Conservation (phyloP, 2,329 filamentous ascomycete species). For the Paecilomyces variotii region DNA sequence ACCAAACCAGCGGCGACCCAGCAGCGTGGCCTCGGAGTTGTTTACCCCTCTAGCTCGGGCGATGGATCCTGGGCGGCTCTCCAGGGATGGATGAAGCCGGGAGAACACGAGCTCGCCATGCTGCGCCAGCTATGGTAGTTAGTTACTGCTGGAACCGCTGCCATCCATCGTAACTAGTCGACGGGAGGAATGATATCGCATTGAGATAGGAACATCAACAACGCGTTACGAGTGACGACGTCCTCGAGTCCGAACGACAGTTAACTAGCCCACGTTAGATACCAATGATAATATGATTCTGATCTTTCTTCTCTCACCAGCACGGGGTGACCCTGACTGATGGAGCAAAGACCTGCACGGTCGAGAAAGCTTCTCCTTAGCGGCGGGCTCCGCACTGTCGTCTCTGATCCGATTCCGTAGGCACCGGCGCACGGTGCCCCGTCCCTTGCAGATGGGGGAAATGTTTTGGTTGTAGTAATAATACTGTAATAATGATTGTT, state of each 20-base stretch:
- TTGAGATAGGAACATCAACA: too few relatives aligned
- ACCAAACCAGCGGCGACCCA: conserved; percentile 12
- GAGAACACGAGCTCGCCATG: neutral
- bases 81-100: neutral
- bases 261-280: neutral
- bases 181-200: neutral
- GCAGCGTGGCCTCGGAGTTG: conserved; percentile 20
- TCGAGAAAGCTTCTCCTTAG: neutral
- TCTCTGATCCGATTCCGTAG: neutral
- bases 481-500: neutral
- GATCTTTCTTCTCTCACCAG: neutral
- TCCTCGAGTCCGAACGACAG: neutral
- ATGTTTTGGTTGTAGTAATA: neutral
- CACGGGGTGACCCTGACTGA: neutral
- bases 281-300: too few relatives aligned
- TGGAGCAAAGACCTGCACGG: neutral
- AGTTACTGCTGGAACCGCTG: too few relatives aligned
- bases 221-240: too few relatives aligned
- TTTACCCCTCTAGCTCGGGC: conserved; percentile 18
- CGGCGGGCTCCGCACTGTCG: neutral
- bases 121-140: too few relatives aligned
- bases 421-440: neutral
- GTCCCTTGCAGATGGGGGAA: neutral
- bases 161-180: neutral
- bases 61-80: neutral